Evolutionary conservation across 106 monocot genomes (phyloP), one percentile per base, ranked within the genome.

Genomic region (Dendrobium officinale): DNA sequence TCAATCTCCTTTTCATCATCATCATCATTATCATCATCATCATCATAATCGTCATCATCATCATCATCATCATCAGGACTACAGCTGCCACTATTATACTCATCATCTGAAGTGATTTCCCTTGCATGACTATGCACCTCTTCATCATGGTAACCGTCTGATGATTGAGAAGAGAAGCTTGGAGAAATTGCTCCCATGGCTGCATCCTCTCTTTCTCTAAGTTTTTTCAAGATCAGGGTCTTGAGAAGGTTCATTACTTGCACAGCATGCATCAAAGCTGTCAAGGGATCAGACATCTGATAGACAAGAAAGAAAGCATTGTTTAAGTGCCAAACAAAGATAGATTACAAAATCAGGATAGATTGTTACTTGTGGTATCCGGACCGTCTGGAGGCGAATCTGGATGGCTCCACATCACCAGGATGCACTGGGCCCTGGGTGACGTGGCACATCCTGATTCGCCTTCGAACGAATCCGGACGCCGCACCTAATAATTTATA

Each of bases 171-270:
- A 2, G 90, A 88, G 76, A 80, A 88, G 9, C 86, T 58, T 7
- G 86, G 84, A 72, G 81, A 85, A 20, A 79, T 82, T 72, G 78
- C 85, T 64, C 42, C 79, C 37, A 75, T 64, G 44, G 85, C 77
- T 16, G 83, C 83, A 40, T 96, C 93, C 29, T 96, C 91, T 8
- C 96, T 88, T 55, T 94, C 96, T 55, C 93, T 81, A 40, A 96
- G 80, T 16, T 88, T 84, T 74, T 88, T 96, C 72, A 94, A 33
- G 45, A 94, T 94, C 24, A 96, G 80, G 42, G 94, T 81, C 81
- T 96, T 96, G 82, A 93, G 94, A 13, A 96, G 80, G 82, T 96
- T 96, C 93, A 96, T 96, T 27, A 96, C 96, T 91, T 96, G 96
- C 44, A 96, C 96, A 42, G 96, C 96, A 82, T 96, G 96, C 93